Evolutionary conservation across 257 asterid genomes (phyloP).

Genomic region (Gentiana macrophylla): DNA sequence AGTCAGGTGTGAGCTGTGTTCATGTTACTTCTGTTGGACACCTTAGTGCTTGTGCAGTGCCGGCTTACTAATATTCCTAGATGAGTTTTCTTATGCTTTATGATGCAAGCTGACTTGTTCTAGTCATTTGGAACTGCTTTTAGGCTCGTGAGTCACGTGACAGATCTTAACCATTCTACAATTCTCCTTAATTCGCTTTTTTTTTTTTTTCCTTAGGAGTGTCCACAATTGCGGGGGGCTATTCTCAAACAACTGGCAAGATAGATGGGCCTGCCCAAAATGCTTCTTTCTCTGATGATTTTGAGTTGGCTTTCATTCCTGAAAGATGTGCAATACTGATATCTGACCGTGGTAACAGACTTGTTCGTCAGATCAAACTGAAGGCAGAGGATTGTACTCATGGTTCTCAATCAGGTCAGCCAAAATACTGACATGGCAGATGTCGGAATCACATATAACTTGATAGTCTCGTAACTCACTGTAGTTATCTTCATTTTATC

Average conservation of each 20-base stretch:
- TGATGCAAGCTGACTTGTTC: background rate
- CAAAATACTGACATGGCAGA: background rate
- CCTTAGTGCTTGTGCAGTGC: background rate
- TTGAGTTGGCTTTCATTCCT: constrained; percentile 51
- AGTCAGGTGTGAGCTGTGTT: constrained; percentile 32
- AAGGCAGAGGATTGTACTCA: constrained; percentile 54
- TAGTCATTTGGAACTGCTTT: too few relatives aligned
- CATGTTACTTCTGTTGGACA: background rate
- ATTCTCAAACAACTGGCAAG: constrained; percentile 38
- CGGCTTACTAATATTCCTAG: background rate
- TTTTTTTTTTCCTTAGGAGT: constrained; percentile 38
- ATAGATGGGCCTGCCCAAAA: constrained; percentile 61
- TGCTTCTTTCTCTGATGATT: constrained; percentile 54
- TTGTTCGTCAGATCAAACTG: constrained; percentile 62
- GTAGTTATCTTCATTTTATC: too few relatives aligned
- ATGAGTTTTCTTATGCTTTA: background rate
- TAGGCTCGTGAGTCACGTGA: too few relatives aligned
- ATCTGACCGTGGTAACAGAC: constrained; percentile 53
- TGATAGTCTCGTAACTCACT: too few relatives aligned
- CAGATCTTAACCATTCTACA: background rate
- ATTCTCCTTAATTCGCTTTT: background rate
- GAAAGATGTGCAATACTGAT: constrained; percentile 65
- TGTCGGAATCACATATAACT: too few relatives aligned
- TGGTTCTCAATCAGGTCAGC: constrained; percentile 51
- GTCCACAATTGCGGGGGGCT: constrained; percentile 87